Evolutionary conservation across 78 protist species (phyloP), one percentile per base, ranked within the genome.

Genomic region (Reticulomyxa filosa): DNA sequence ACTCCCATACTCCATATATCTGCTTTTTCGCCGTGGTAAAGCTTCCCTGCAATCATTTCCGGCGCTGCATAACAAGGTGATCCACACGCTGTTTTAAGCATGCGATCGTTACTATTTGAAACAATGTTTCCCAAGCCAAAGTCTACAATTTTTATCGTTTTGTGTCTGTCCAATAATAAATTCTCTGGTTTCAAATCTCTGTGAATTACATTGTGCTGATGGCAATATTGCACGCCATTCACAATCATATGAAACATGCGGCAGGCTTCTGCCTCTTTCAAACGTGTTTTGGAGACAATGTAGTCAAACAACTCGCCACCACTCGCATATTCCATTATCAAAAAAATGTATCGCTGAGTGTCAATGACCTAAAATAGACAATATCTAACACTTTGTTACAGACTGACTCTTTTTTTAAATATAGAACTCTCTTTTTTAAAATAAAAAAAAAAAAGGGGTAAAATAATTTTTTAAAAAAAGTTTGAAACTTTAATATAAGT

Each of bases 251-350:
- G 74, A 72, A 83, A 78, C 50, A 83, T 70, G n/a, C 8, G 7
- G 6, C 84, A 69, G 10, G 88, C 83, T 42, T 78, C 80, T 26
- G 17, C 34, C 39, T 78, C 81, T 11, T 38, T 42, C 29, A 78
- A 76, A 37, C 78, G 80, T 2, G 95, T 96, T 25, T 85, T 70
- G 48, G 78, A 69, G 22, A 88, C 93, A 23, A 96, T 96, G 74
- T 85, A 92, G 22, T 93, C 97, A 63, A 89, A 96, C n/a, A 96
- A 75, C 48, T 96, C 99, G 0, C 98, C 98, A 22, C 97, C 94
- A 1, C 85, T 36, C 0, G 85, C 96, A 36, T 77, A 87, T 30
- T 78, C 80, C 77, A 74, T 72, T 53, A 67, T 73, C 89, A 92
- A 76, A 67, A 82, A 95, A 8, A 92, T 95, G 69, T 88, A 88